Conservation (phyloP, 805 yeast species). For the Priceomyces melissophilus region DNA sequence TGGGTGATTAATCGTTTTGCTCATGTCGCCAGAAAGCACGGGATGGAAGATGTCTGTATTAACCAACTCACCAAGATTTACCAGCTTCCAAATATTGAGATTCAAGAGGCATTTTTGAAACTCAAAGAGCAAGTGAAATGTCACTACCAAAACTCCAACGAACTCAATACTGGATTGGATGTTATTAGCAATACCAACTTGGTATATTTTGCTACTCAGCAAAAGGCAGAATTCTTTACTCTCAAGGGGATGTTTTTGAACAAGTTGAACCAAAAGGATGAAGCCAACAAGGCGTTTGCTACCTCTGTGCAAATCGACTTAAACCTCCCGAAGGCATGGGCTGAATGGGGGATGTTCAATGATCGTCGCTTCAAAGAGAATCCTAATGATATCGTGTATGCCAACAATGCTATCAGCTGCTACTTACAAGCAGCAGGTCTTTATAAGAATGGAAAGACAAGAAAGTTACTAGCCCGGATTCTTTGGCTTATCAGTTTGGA, state of each 20-base stretch:
- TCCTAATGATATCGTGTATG: constrained; percentile 75
- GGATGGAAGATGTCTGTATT: constrained; percentile 95
- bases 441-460: constrained; percentile 87
- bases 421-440: constrained; percentile 97
- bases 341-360: constrained; percentile 97
- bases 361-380: constrained; percentile 83
- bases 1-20: constrained; percentile 99
- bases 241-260: constrained; percentile 97
- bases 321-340: constrained; percentile 97
- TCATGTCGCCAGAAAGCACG: constrained; percentile 95
- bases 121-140: constrained; percentile 97
- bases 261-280: constrained; percentile 83
- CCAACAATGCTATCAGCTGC: constrained; percentile 92
- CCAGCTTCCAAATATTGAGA: constrained; percentile 94
- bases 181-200: constrained; percentile 94
- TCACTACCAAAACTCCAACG: constrained; percentile 88
- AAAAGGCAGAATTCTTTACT: constrained; percentile 96
- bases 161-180: constrained; percentile 90
- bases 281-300: constrained; percentile 96
- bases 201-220: constrained; percentile 95
- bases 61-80: constrained; percentile 90
- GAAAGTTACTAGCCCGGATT: constrained; percentile 83
- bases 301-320: constrained; percentile 96
- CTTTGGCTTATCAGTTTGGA: constrained; percentile 92
- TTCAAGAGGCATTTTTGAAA: constrained; percentile 95